These are phyloP conservation scores for Yamadazyma sp. DNA, from an alignment of 1,139 yeast genomes.

Conservation along the genomic window DNA sequence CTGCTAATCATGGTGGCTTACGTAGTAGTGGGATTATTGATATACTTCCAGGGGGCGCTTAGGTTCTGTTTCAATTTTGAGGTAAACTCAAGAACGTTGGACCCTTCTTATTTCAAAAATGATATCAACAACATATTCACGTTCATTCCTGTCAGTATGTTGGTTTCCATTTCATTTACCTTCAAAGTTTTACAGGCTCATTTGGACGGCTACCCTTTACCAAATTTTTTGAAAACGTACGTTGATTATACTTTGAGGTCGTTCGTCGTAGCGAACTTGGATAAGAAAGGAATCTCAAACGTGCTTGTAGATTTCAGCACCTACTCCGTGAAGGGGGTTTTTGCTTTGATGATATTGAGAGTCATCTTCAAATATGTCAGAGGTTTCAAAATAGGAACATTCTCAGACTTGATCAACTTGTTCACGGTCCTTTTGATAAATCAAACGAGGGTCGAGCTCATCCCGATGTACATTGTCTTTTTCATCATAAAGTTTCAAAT, in stretches of 20 bases:
- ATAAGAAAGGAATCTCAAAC: slow-evolving; percentile 25
- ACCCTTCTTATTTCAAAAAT: slow-evolving; percentile 12
- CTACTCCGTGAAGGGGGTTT: slow-evolving; percentile 21
- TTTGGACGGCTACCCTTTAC: slow-evolving; percentile 55
- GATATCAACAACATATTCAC: slow-evolving; percentile 24
- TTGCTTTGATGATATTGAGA: slow-evolving; percentile 23
- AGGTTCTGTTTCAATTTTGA: slow-evolving; percentile 17
- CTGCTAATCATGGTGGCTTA: slow-evolving; percentile 44
- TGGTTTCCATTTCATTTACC: slow-evolving; percentile 42
- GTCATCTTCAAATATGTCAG: slow-evolving; percentile 26
- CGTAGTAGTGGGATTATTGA: slow-evolving; percentile 19
- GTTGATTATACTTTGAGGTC: slow-evolving; percentile 32
- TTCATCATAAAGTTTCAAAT: slow-evolving; percentile 29
- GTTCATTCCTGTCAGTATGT: slow-evolving; percentile 40
- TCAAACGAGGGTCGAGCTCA: slow-evolving; percentile 67
- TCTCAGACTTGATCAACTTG: slow-evolving; percentile 46
- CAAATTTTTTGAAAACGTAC: slow-evolving; percentile 31
- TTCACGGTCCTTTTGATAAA: slow-evolving; percentile 60
- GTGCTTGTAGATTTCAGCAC: slow-evolving; percentile 30
- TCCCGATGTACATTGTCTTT: slow-evolving; percentile 66
- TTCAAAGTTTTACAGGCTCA: slow-evolving; percentile 61
- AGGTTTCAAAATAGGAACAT: slow-evolving; percentile 22
- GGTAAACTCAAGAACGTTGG: slow-evolving; percentile 7
- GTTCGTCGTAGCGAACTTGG: slow-evolving; percentile 22
- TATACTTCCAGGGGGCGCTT: slow-evolving; percentile 30